Base-by-base conservation (phyloP, 805 yeast species). In the Millerago galiae region DNA sequence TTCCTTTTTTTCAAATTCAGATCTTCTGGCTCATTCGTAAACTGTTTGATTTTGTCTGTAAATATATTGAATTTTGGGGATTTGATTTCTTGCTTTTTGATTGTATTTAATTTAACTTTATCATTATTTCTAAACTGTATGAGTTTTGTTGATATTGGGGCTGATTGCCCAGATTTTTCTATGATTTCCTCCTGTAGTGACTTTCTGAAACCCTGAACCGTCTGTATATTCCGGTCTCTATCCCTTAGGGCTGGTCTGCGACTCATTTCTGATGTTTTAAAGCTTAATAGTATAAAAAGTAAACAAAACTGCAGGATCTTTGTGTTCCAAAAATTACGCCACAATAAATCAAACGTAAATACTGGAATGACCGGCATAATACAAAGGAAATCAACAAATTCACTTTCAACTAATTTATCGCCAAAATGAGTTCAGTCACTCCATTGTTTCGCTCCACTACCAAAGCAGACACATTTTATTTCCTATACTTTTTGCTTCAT, bases 401-500 rank as follows among this genome's bases (percentile, higher is more conserved):
- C 9, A 21, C 9, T 25, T 35, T 25, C 16, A 15, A n/a, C n/a
- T n/a, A n/a, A n/a, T n/a, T n/a, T n/a, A n/a, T n/a, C n/a, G n/a
- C n/a, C n/a, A n/a, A n/a, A 3, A 33, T 31, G 18, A 33, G 35
- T 14, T 12, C 29, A 13, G 14, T 11, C 11, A 8, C 28, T 12
- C 38, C 24, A 5, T 16, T 14, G 11, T 16, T 31, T 14, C 8
- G 18, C 13, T 17, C 17, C 8, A 15, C 21, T 13, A 18, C 36
- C 9, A 56, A 49, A 36, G 38, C 43, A 2, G 78, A 74, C 51
- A 62, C 62, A 3, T 71, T 78, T 50, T 76, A 75, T 56, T 67
- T 66, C 46, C 56, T 63, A 48, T 79, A 76, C 57, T 76, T 75
- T 52, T 47, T 82, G 2, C 41, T 83, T 8, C 97, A 90, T 55